These are phyloP conservation scores for Colletotrichum incanum DNA, from an alignment of 2,329 filamentous ascomycete species.

Conservation along the genomic window DNA sequence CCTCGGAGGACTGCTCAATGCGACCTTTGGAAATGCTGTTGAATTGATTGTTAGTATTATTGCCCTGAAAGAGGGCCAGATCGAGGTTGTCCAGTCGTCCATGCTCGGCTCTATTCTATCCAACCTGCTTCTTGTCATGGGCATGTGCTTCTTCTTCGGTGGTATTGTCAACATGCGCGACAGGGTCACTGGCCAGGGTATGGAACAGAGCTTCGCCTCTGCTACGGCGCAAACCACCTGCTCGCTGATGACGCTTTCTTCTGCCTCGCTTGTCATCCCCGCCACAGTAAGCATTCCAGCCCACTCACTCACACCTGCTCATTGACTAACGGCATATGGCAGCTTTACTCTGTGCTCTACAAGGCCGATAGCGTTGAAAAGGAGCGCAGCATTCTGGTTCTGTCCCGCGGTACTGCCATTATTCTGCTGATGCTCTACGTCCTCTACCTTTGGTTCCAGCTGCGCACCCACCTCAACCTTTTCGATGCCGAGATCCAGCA, in stretches of 20 bases:
- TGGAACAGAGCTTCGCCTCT: constrained; percentile 80
- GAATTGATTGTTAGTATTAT: constrained; percentile 92
- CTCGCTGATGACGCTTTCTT: constrained; percentile 83
- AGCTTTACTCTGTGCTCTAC: constrained; percentile 78
- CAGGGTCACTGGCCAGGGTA: constrained; percentile 66
- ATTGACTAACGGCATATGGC: constrained; percentile 7
- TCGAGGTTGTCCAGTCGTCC: constrained; percentile 94
- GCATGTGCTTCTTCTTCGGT: constrained; percentile 85
- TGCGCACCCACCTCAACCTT: constrained; percentile 80
- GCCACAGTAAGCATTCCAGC: constrained; percentile 68
- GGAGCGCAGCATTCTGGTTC: constrained; percentile 73
- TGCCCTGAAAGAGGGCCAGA: constrained; percentile 86
- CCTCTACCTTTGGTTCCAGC: constrained; percentile 84
- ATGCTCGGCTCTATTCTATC: constrained; percentile 98
- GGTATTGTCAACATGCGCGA: constrained; percentile 75
- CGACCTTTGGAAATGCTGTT: constrained; percentile 85
- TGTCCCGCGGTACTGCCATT: constrained; percentile 83
- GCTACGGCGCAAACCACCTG: constrained; percentile 84
- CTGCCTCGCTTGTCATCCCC: constrained; percentile 84
- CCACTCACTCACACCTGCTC: background rate
- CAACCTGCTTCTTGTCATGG: constrained; percentile 90
- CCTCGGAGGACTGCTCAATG: constrained; percentile 81
- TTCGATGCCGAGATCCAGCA: constrained; percentile 72
- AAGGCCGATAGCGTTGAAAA: constrained; percentile 59
- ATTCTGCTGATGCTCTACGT: constrained; percentile 83